Evolutionary conservation across 768 basidiomycete genomes (phyloP).

Genomic region (Tricholomella constricta): DNA sequence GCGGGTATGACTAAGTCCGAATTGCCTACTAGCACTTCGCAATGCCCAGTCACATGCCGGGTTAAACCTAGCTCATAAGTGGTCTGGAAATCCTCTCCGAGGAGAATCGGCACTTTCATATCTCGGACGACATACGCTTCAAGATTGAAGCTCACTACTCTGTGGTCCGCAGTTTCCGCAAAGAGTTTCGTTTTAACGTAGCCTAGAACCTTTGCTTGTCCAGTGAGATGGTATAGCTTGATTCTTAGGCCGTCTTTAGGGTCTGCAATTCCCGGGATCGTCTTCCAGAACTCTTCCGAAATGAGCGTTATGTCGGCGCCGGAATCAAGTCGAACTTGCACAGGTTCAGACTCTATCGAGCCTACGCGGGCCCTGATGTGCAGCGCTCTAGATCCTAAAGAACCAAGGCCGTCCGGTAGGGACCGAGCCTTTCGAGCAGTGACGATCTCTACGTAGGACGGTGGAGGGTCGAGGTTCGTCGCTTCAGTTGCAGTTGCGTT

Average conservation of each 20-base stretch:
- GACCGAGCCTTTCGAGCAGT: neutral
- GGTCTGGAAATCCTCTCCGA: slow-evolving; percentile 35
- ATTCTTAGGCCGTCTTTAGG: no score
- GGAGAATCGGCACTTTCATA: slow-evolving; percentile 29
- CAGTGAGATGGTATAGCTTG: no score
- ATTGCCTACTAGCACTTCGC: slow-evolving; percentile 3
- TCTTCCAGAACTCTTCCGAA: neutral
- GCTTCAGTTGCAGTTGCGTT: neutral
- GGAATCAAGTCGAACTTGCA: neutral
- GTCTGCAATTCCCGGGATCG: neutral
- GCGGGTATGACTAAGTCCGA: neutral
- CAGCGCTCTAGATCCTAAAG: neutral
- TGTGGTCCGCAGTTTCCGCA: neutral
- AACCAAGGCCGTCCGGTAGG: neutral
- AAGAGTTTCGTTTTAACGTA: no score
- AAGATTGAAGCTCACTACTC: slow-evolving; percentile 21
- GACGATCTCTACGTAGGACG: no score
- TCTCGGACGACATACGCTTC: slow-evolving; percentile 34
- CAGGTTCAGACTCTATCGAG: neutral
- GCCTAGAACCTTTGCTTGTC: no score
- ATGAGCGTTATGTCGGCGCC: no score
- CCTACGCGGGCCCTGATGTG: neutral
- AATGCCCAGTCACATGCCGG: slow-evolving; percentile 5
- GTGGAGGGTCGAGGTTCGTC: no score
- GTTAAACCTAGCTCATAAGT: slow-evolving; percentile 23